Conservation (phyloP, 768 basidiomycete genomes). For the Coprinopsis marcescibilis region DNA sequence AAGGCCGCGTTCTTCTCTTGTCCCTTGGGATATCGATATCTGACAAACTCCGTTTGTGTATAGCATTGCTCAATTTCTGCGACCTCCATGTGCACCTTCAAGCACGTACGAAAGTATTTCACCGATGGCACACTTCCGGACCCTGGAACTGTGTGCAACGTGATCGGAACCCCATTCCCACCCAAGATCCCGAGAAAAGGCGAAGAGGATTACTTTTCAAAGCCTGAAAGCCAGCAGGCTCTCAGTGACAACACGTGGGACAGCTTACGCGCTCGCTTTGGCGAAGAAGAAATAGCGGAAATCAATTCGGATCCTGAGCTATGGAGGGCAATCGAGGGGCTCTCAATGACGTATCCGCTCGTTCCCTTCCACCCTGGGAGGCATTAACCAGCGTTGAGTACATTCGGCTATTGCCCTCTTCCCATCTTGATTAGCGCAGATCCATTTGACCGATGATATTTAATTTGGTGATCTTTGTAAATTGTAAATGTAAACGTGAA, state of each 20-base stretch:
- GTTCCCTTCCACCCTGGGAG: not conserved
- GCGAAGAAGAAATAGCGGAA: too few species aligned
- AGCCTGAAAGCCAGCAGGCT: not conserved
- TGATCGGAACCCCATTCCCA: conserved; percentile 23
- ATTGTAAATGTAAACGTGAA: too few species aligned
- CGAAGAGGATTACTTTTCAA: not conserved
- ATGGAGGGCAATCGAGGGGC: not conserved
- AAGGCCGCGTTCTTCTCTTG: too few species aligned
- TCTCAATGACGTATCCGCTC: not conserved
- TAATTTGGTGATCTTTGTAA: too few species aligned
- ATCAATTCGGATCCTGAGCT: not conserved
- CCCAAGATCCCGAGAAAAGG: conserved; percentile 4
- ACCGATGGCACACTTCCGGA: conserved; percentile 33
- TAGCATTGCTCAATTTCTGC: conserved; percentile 30
- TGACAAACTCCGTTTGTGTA: not conserved
- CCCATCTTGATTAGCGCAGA: not conserved
- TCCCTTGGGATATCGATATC: not conserved
- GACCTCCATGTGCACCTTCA: conserved; percentile 28
- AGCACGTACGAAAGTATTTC: conserved; percentile 34
- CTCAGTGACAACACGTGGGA: too few species aligned
- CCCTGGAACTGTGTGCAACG: conserved; percentile 33
- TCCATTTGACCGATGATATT: too few species aligned
- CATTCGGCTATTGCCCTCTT: not conserved
- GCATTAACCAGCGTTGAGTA: not conserved
- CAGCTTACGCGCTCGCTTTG: not conserved